phyloP scores from a whole-genome alignment of 106 monocot species.

The Dendrobium catenatum region DNA sequence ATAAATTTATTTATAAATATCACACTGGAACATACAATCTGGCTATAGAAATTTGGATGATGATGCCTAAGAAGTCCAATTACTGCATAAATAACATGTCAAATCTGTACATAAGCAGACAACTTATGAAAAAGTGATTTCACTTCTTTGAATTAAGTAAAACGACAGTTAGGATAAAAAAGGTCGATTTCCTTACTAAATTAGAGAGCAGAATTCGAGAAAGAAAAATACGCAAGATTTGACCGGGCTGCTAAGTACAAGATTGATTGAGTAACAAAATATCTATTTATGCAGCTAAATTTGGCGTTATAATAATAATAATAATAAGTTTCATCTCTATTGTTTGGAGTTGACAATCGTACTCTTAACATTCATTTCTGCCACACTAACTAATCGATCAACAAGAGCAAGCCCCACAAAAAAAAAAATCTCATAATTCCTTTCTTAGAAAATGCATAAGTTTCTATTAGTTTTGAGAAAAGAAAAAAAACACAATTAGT shows the following conservation, averaged over 20 bases:
- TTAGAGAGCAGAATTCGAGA: background rate
- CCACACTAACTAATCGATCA: background rate
- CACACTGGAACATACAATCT: background rate
- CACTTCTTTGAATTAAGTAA: background rate
- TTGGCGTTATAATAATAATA: background rate
- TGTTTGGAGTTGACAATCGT: background rate
- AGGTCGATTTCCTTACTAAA: background rate
- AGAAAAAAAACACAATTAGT: background rate
- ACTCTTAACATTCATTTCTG: background rate
- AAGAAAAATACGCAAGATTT: background rate
- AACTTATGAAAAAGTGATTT: background rate
- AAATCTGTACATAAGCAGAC: background rate
- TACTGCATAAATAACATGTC: background rate
- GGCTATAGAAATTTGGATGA: no score
- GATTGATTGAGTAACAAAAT: background rate
- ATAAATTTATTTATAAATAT: background rate
- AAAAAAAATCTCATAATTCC: background rate
- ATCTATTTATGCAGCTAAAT: background rate
- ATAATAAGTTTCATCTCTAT: background rate
- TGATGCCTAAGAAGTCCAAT: background rate
- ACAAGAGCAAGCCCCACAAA: background rate
- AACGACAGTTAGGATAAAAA: background rate
- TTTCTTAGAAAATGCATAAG: background rate
- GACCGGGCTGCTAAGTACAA: background rate
- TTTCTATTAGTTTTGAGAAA: background rate